A percentile compares a stretch with the other conserved stretches of the same genome.
These are phyloP conservation scores for Boletus sensibilis DNA, from an alignment of 768 basidiomycete species.

Conservation along the genomic window DNA sequence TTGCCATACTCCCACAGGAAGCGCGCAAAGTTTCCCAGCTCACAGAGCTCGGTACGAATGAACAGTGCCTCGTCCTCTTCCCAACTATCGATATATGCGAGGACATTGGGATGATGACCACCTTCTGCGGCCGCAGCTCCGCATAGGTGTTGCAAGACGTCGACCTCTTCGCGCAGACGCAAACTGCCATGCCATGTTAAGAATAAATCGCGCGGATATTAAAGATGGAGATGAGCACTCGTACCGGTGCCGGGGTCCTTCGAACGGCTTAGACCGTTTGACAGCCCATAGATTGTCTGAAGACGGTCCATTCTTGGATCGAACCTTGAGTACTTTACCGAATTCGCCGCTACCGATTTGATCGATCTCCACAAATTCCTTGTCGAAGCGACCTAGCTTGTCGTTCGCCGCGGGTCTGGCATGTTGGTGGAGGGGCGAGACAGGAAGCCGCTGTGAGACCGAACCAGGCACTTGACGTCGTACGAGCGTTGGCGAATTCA, in stretches of 20 bases:
- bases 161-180: conserved; percentile 92
- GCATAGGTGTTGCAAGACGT: conserved; percentile 78
- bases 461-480: conserved; percentile 32
- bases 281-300: conserved; percentile 70
- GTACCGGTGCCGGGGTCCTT: conserved; percentile 87
- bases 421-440: conserved; percentile 21
- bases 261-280: conserved; percentile 92
- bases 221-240: conserved; percentile 27
- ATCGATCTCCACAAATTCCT: conserved; percentile 76
- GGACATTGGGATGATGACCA: conserved; percentile 70
- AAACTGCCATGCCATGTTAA: conserved; percentile 48
- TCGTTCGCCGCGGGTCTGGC: conserved; percentile 43
- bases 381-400: conserved; percentile 68
- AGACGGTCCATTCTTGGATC: conserved; percentile 53
- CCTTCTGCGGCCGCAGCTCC: conserved; percentile 30
- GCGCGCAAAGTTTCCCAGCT: conserved; percentile 84
- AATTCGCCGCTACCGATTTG: conserved; percentile 91
- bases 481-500: conserved; percentile 47
- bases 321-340: conserved; percentile 87
- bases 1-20: conserved; percentile 93
- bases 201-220: conserved; percentile 18
- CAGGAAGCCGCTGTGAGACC: conserved; percentile 24
- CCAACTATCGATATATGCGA: conserved; percentile 93
- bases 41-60: conserved; percentile 94
- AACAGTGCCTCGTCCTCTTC: conserved; percentile 85